phyloP scores from a whole-genome alignment of 805 yeast species.

The Blastobotrys terrestris region DNA sequence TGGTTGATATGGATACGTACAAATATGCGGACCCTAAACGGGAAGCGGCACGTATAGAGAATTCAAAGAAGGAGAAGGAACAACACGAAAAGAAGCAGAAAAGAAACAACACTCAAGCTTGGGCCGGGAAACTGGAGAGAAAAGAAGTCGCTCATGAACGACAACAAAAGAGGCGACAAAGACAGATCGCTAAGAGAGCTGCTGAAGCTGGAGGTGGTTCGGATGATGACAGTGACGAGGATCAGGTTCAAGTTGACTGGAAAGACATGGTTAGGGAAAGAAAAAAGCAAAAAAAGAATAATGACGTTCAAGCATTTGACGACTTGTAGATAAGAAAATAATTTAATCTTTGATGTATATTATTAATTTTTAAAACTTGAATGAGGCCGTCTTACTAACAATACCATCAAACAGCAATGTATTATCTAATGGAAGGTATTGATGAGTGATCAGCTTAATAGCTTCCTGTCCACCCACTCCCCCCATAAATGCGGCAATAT shows the following conservation, averaged over 20 bases:
- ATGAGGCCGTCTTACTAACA: conserved; percentile 34
- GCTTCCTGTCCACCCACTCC: conserved; percentile 85
- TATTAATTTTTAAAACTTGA: conserved; percentile 7
- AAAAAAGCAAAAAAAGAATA: conserved; percentile 48
- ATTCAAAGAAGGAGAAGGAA: conserved; percentile 39
- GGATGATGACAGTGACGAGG: conserved; percentile 36
- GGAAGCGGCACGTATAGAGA: conserved; percentile 57
- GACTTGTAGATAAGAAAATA: conserved; percentile 15
- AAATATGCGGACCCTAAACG: conserved; percentile 56
- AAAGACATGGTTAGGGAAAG: conserved; percentile 66
- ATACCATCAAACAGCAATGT: conserved; percentile 70
- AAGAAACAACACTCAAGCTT: conserved; percentile 51
- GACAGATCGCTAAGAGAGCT: conserved; percentile 49
- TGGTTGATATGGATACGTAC: conserved; percentile 62
- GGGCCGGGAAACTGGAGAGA: conserved; percentile 67
- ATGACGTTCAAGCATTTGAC: conserved; percentile 20
- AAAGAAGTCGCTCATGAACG: conserved; percentile 59
- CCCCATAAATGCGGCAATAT: conserved; percentile 65
- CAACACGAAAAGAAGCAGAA: conserved; percentile 26
- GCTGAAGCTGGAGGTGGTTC: conserved; percentile 16
- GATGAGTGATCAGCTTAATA: conserved; percentile 66
- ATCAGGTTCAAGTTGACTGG: conserved; percentile 66
- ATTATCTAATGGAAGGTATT: conserved; percentile 73
- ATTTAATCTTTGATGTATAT: neutral
- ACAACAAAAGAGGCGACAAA: conserved; percentile 60